A percentile compares a stretch with the other conserved stretches of the same genome.
Conservation (phyloP, 768 basidiomycete species). For the Russula earlei region DNA sequence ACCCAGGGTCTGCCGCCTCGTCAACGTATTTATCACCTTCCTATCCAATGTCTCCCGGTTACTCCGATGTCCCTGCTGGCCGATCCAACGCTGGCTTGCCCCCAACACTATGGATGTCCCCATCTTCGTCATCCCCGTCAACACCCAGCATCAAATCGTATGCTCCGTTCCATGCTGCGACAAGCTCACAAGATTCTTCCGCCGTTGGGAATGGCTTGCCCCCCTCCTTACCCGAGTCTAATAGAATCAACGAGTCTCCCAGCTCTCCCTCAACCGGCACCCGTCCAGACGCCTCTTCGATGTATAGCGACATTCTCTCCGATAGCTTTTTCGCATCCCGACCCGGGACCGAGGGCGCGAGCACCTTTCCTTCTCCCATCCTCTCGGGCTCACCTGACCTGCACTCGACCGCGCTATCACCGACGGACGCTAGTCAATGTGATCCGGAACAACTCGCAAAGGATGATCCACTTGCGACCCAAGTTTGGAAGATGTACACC, state of each 20-base stretch:
- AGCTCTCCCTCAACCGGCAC: neutral
- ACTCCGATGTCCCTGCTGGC: conserved; percentile 31
- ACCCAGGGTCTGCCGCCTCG: conserved; percentile 14
- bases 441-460: conserved; percentile 62
- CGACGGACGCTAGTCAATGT: conserved; percentile 28
- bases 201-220: conserved; percentile 18
- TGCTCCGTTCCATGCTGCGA: conserved; percentile 17
- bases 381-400: conserved; percentile 63
- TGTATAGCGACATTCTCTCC: conserved; percentile 47
- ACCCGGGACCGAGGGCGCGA: conserved; percentile 35
- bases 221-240: conserved; percentile 24
- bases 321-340: conserved; percentile 46
- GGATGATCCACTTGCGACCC: conserved; percentile 87
- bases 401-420: conserved; percentile 33
- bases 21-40: conserved; percentile 14
- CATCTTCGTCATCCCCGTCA: conserved; percentile 41
- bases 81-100: conserved; percentile 48
- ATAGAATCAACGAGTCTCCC: conserved; percentile 19
- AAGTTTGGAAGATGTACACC: conserved; percentile 96
- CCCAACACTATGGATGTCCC: conserved; percentile 82
- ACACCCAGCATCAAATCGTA: conserved; percentile 30
- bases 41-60: conserved; percentile 22
- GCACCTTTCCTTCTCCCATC: conserved; percentile 55
- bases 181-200: conserved; percentile 11
- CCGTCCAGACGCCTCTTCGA: conserved; percentile 22